These are phyloP conservation scores for Polytrichum formosum DNA, from an alignment of 225 moss, liverwort and hornwort species.

Conservation along the genomic window DNA sequence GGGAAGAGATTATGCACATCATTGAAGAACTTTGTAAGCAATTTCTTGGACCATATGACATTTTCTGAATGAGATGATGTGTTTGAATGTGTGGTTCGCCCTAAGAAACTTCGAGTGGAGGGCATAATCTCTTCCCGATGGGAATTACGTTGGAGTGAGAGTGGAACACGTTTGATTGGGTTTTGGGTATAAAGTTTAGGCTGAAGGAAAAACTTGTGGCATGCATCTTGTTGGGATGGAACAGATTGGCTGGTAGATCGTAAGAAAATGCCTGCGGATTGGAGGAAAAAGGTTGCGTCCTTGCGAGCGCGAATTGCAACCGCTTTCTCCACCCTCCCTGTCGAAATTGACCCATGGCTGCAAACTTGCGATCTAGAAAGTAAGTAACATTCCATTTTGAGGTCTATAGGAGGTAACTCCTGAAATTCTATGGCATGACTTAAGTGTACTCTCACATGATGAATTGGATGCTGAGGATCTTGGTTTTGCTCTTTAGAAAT, in stretches of 20 bases:
- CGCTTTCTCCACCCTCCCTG: slow-evolving; percentile 62
- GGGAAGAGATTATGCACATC: no score
- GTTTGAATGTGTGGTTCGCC: no score
- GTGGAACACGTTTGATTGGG: no score
- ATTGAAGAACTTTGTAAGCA: no score
- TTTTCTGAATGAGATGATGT: no score
- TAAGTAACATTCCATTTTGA: slow-evolving; percentile 18
- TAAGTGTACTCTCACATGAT: neutral
- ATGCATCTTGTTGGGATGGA: slow-evolving; percentile 5
- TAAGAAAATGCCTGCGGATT: slow-evolving; percentile 75
- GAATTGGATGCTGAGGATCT: neutral
- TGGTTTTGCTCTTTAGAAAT: neutral
- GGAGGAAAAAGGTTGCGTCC: slow-evolving; percentile 86
- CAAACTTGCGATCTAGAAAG: slow-evolving; percentile 59
- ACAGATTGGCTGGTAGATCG: slow-evolving; percentile 97
- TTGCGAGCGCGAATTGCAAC: slow-evolving; percentile 58
- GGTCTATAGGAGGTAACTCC: neutral
- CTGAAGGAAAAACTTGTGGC: neutral
- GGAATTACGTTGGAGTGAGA: no score
- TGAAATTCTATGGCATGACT: neutral
- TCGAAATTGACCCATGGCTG: slow-evolving; percentile 58
- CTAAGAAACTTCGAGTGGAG: no score
- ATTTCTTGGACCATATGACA: no score
- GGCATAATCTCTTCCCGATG: no score
- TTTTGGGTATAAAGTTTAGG: no score